These are phyloP conservation scores for Talaromyces sp. DNA, from an alignment of 2,329 filamentous ascomycete genomes.

Conservation along the genomic window DNA sequence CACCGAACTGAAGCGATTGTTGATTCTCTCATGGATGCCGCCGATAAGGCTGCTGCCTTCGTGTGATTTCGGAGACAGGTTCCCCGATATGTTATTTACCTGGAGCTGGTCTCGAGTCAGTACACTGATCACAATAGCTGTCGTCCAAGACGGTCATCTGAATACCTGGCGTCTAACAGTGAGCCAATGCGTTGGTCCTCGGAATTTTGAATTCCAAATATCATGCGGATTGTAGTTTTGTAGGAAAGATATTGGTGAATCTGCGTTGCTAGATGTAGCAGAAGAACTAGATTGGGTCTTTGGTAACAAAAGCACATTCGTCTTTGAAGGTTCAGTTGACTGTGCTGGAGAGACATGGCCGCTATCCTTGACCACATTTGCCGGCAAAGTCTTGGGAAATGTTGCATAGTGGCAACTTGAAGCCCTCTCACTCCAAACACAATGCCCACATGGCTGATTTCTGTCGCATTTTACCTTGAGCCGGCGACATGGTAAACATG, in stretches of 20 bases:
- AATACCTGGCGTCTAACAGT: conserved; percentile 7
- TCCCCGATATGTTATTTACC: neutral
- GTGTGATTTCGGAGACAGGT: neutral
- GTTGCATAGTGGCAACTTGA: conserved; percentile 10
- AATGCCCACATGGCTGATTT: conserved; percentile 11
- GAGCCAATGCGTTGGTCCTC: conserved; percentile 13
- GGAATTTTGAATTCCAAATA: conserved; percentile 9
- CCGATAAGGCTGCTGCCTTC: neutral
- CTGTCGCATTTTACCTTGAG: conserved; percentile 15
- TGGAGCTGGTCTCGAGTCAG: neutral
- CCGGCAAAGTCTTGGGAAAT: conserved; percentile 5
- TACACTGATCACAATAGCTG: neutral
- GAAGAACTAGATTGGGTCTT: neutral
- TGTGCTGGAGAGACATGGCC: neutral
- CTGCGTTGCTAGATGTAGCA: neutral
- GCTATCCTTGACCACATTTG: conserved; percentile 2
- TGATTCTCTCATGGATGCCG: conserved; percentile 4
- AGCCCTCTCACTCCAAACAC: conserved; percentile 13
- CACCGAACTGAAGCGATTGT: conserved; percentile 4
- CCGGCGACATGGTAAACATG: conserved; percentile 13
- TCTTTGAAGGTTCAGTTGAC: neutral
- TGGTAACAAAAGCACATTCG: conserved; percentile 2
- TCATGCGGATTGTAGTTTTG: neutral
- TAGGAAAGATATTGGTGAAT: neutral
- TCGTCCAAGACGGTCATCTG: neutral